Evolutionary conservation across 176 grass and related monocot genomes (phyloP).

Genomic region (Pontederia paniculata): DNA sequence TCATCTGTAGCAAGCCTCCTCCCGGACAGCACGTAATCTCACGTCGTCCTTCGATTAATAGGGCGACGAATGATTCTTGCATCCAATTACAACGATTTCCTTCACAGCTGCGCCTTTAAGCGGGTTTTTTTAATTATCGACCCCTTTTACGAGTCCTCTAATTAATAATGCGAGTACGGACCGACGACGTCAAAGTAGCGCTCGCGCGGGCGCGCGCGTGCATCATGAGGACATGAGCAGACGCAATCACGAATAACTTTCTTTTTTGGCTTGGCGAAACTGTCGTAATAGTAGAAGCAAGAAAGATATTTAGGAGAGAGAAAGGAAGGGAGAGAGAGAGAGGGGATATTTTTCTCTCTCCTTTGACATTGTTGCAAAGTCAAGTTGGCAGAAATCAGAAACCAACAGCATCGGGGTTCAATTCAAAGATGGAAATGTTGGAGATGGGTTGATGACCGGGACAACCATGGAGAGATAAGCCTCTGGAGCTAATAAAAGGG

Average conservation of each 20-base stretch:
- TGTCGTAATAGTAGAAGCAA: neutral
- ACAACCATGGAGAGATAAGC: neutral
- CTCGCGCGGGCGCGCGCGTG: neutral
- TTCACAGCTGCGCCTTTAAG: no score
- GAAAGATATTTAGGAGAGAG: neutral
- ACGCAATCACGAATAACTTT: neutral
- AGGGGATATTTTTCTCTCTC: neutral
- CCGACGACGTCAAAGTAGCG: no score
- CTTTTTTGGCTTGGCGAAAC: neutral
- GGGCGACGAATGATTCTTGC: no score
- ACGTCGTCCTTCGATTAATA: no score
- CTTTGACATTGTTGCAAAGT: constrained; percentile 3
- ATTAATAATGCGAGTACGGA: no score
- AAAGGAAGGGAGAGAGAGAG: neutral
- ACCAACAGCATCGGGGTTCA: neutral
- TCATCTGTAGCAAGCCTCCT: no score
- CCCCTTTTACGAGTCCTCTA: no score
- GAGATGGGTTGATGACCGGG: neutral
- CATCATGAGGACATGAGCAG: neutral
- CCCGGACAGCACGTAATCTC: no score
- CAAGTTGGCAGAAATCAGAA: constrained; percentile 3
- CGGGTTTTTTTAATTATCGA: no score
- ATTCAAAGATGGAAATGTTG: no score
- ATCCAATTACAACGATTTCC: no score
- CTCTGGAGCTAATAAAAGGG: no score